Conservation (phyloP, 169 alveolate species). For the Eimeria tenella region DNA sequence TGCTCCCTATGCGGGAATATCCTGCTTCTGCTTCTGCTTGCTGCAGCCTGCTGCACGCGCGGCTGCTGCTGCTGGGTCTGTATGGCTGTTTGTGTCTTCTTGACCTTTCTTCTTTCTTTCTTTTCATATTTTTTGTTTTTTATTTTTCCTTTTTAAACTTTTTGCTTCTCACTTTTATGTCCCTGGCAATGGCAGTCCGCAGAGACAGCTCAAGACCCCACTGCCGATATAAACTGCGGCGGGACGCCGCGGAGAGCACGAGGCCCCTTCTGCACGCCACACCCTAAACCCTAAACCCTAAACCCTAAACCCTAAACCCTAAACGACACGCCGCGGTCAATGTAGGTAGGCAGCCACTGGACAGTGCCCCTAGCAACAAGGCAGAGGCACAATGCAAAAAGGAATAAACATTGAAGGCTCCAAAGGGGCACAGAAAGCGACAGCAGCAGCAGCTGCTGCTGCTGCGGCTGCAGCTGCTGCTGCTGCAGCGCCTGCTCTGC, state of each 20-base stretch:
- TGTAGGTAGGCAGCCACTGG: not conserved
- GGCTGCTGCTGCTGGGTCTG: not conserved
- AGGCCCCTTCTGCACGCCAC: not conserved
- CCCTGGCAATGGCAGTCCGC: not conserved
- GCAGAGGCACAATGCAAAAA: not conserved
- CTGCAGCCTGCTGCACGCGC: not conserved
- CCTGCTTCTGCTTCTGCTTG: not conserved
- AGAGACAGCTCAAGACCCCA: not conserved
- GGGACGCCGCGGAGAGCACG: not conserved
- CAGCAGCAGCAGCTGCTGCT: conserved; percentile 5
- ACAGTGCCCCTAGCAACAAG: not conserved
- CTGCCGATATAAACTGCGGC: not conserved
- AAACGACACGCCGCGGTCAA: not conserved
- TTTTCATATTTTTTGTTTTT: not conserved
- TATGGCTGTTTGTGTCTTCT: conserved; percentile 12
- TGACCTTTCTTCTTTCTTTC: not conserved
- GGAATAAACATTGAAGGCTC: not conserved
- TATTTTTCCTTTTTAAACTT: not conserved
- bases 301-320: conserved; percentile 58
- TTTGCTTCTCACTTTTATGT: not conserved
- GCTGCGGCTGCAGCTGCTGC: not conserved
- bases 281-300: conserved; percentile 48
- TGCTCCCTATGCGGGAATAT: not conserved
- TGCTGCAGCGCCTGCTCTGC: not conserved
- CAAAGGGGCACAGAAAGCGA: not conserved